phyloP scores from a whole-genome alignment of 768 basidiomycete species.

The Psilocybe cyanescens region DNA sequence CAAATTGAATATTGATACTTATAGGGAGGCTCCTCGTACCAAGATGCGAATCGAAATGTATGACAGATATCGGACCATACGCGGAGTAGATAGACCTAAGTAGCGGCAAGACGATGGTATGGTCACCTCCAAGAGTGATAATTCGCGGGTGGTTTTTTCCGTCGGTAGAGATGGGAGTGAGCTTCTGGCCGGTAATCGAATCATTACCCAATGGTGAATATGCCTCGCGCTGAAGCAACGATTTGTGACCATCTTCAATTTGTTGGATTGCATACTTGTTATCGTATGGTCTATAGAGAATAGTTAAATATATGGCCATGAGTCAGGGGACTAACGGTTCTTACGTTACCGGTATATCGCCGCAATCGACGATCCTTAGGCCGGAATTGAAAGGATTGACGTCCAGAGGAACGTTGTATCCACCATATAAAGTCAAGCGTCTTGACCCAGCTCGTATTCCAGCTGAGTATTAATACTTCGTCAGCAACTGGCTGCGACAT shows the following conservation, averaged over 20 bases:
- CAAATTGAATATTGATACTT: slow-evolving; percentile 19
- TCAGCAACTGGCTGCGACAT: slow-evolving; percentile 2
- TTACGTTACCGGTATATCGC: slow-evolving; percentile 74
- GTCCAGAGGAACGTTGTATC: slow-evolving; percentile 76
- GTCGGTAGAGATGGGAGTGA: slow-evolving; percentile 65
- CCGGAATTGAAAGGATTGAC: slow-evolving; percentile 75
- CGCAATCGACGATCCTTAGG: slow-evolving; percentile 74
- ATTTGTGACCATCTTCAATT: slow-evolving; percentile 74
- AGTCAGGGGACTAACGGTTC: slow-evolving; percentile 12
- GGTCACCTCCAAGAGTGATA: slow-evolving; percentile 87
- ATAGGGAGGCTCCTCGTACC: slow-evolving; percentile 19
- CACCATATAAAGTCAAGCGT: slow-evolving; percentile 73
- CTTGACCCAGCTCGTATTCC: slow-evolving; percentile 83
- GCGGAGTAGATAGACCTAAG: slow-evolving; percentile 74
- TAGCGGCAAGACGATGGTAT: slow-evolving; percentile 71
- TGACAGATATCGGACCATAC: slow-evolving; percentile 81
- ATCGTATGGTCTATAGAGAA: slow-evolving; percentile 62
- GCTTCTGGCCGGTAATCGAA: slow-evolving; percentile 56
- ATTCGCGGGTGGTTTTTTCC: slow-evolving; percentile 79
- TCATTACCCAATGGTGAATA: slow-evolving; percentile 69
- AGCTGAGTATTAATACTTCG: slow-evolving; percentile 30
- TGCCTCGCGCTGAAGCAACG: slow-evolving; percentile 65
- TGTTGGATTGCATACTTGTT: slow-evolving; percentile 74
- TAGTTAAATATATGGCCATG: not conserved
- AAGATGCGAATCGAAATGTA: slow-evolving; percentile 88